Evolutionary conservation across 768 basidiomycete species (phyloP).

Genomic region (Leucocoprinus leucothites): DNA sequence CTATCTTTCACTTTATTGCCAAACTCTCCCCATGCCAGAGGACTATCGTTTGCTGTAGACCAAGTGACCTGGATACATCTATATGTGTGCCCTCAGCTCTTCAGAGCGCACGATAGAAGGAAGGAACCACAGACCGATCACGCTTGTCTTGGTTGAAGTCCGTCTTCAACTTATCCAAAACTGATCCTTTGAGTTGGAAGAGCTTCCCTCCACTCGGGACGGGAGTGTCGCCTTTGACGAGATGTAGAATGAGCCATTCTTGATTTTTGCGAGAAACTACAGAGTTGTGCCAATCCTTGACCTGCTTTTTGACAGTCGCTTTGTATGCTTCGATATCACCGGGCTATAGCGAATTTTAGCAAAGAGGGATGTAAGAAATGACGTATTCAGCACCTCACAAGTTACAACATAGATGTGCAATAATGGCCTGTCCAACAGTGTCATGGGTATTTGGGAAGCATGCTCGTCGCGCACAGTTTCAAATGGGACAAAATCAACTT

Average conservation of each 20-base stretch:
- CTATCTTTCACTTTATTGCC: conserved; percentile 89
- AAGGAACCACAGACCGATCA: conserved; percentile 57
- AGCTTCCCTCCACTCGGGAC: conserved; percentile 57
- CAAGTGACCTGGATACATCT: conserved; percentile 85
- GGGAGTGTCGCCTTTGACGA: conserved; percentile 64
- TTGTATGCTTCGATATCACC: conserved; percentile 75
- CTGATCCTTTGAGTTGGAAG: conserved; percentile 81
- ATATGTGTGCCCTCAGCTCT: conserved; percentile 13
- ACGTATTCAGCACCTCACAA: conserved; percentile 64
- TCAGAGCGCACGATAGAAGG: not conserved
- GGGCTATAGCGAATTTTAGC: conserved; percentile 35
- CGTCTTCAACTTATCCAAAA: conserved; percentile 85
- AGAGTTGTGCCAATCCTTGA: conserved; percentile 86
- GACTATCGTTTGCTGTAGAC: conserved; percentile 68
- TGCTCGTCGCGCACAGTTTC: conserved; percentile 71
- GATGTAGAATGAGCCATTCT: conserved; percentile 91
- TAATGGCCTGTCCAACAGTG: conserved; percentile 82
- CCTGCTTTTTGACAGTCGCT: conserved; percentile 72
- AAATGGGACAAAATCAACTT: conserved; percentile 67
- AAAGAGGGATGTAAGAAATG: conserved; percentile 12
- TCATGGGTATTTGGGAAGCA: conserved; percentile 70
- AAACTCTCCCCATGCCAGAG: conserved; percentile 84
- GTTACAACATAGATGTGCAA: conserved; percentile 83
- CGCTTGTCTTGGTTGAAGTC: conserved; percentile 91
- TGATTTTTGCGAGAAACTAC: conserved; percentile 73